These are phyloP conservation scores for Metschnikowia arizonensis DNA, from an alignment of 805 yeast genomes.

Conservation along the genomic window DNA sequence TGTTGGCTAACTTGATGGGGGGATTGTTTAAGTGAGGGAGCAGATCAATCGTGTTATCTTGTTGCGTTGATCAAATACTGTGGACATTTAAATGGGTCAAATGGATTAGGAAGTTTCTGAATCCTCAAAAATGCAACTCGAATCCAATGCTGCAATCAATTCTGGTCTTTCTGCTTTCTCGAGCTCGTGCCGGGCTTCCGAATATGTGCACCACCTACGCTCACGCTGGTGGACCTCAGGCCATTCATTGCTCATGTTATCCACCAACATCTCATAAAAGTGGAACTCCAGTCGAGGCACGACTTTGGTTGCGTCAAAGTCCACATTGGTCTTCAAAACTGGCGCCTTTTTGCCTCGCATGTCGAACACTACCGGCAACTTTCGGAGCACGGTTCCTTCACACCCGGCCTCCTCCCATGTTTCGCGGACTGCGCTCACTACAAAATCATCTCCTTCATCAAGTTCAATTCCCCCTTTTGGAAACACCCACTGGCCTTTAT, in stretches of 20 bases:
- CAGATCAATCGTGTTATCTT: too few species aligned
- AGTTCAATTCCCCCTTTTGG: conserved; percentile 95
- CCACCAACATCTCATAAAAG: conserved; percentile 72
- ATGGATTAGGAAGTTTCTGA: too few species aligned
- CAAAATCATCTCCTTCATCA: conserved; percentile 60
- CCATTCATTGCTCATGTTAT: conserved; percentile 55
- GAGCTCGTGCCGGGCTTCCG: conserved; percentile 63
- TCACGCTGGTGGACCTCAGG: conserved; percentile 67
- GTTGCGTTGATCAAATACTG: too few species aligned
- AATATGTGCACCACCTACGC: conserved; percentile 71
- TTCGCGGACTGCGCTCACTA: conserved; percentile 69
- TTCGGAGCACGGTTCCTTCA: conserved; percentile 52
- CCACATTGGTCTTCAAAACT: conserved; percentile 25
- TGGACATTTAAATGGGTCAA: too few species aligned
- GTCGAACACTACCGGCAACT: conserved; percentile 68
- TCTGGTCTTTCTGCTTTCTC: conserved; percentile 60
- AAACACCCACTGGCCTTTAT: conserved; percentile 71
- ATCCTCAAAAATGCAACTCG: conserved; percentile 49
- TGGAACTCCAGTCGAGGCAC: conserved; percentile 85
- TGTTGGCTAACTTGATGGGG: conserved; percentile 64
- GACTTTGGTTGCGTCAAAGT: conserved; percentile 32
- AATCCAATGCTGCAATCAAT: conserved; percentile 56
- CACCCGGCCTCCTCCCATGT: conserved; percentile 99
- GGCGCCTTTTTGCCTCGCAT: conserved; percentile 39
- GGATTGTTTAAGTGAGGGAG: conserved; percentile 33